A percentile compares a stretch with the other conserved stretches of the same genome.
Conservation (phyloP, 2,329 filamentous ascomycete species). For the Botrytis pseudocinerea region DNA sequence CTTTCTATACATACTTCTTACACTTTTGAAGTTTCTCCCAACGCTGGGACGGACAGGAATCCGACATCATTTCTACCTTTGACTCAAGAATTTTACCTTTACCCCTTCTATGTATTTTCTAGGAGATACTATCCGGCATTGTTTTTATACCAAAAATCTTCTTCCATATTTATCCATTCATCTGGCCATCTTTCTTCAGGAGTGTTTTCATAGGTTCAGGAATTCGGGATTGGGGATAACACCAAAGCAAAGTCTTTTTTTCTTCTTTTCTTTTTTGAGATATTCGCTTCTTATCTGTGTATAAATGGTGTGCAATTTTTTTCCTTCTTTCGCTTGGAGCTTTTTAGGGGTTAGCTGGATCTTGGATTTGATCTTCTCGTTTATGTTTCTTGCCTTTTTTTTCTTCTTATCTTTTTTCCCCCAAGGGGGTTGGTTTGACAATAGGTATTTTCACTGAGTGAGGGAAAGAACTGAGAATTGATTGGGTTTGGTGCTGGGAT, state of each 20-base stretch:
- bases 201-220: slow-evolving; percentile 8
- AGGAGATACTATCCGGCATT: slow-evolving; percentile 14
- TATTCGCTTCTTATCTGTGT: slow-evolving; percentile 9
- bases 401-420: not conserved
- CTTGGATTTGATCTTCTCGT: slow-evolving; percentile 10
- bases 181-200: not conserved
- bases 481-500: not conserved
- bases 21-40: not conserved
- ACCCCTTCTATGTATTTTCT: slow-evolving; percentile 18
- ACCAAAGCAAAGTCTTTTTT: not conserved
- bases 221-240: not conserved
- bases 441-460: not conserved
- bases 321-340: not conserved
- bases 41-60: not conserved
- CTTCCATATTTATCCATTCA: not conserved
- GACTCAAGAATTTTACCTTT: not conserved
- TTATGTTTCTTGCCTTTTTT: not conserved
- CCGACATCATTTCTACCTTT: not conserved
- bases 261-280: not conserved
- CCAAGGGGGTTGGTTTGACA: not conserved
- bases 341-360: not conserved
- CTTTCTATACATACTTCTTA: slow-evolving; percentile 10
- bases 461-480: not conserved
- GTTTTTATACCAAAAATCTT: slow-evolving; percentile 9
- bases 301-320: slow-evolving; percentile 1